Percentiles rank a stretch among this genome's conserved stretches.
These are phyloP conservation scores for Phoma sp. DNA, from an alignment of 2,329 filamentous ascomycete species.

Conservation along the genomic window DNA sequence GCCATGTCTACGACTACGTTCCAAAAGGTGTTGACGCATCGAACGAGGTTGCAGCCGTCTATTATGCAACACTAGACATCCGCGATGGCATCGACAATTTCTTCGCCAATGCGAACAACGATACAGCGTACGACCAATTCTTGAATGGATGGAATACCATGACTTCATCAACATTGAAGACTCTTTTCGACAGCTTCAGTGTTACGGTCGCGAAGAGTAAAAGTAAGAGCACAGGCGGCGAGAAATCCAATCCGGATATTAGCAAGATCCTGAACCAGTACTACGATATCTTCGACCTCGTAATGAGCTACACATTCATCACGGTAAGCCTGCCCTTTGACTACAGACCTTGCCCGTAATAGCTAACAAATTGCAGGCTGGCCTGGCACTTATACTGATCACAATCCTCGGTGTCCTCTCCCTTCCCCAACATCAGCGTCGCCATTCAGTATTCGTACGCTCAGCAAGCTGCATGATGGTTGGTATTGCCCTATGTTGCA, in stretches of 20 bases:
- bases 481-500: background rate
- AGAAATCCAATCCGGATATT: background rate
- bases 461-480: background rate
- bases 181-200: background rate
- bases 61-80: background rate
- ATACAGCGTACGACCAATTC: background rate
- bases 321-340: background rate
- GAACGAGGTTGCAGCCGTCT: background rate
- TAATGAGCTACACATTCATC: background rate
- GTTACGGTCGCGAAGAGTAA: background rate
- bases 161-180: background rate
- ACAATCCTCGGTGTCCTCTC: background rate
- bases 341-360: background rate
- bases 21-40: background rate
- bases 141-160: background rate
- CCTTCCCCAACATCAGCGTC: background rate
- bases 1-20: background rate
- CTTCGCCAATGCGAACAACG: background rate
- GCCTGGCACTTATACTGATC: background rate
- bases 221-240: background rate
- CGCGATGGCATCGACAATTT: background rate
- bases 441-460: background rate
- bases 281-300: background rate
- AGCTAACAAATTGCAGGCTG: background rate
- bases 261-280: background rate